A percentile compares a stretch with the other conserved stretches of the same genome.
Conservation (phyloP, 176 grass and related monocot genomes). For the Areca catechu region DNA sequence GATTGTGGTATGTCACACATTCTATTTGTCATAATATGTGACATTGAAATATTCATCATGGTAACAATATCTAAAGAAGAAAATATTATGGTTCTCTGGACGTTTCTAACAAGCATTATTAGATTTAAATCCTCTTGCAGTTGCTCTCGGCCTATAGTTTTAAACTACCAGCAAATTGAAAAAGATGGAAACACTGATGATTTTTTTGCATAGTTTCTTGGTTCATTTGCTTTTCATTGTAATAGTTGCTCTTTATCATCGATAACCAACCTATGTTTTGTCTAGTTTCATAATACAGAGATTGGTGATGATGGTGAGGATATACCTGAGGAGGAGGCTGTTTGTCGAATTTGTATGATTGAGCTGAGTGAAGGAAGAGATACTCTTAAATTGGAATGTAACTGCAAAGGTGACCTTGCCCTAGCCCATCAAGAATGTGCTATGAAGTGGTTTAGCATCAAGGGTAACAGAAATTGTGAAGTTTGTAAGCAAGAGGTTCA, state of each 20-base stretch:
- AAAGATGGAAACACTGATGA: too few relatives aligned
- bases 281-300: slow-evolving; percentile 24
- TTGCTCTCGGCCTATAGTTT: too few relatives aligned
- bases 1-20: slow-evolving; percentile 33
- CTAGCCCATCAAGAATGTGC: slow-evolving; percentile 72
- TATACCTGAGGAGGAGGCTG: slow-evolving; percentile 83
- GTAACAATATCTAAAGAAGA: too few relatives aligned
- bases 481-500: slow-evolving; percentile 70
- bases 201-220: too few relatives aligned
- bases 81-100: too few relatives aligned
- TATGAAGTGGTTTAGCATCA: slow-evolving; percentile 90
- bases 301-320: slow-evolving; percentile 40
- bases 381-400: slow-evolving; percentile 62
- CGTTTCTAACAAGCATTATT: too few relatives aligned
- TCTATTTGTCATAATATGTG: background rate
- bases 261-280: slow-evolving; percentile 3
- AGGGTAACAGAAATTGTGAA: slow-evolving; percentile 70
- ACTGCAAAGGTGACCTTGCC: slow-evolving; percentile 80
- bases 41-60: too few relatives aligned
- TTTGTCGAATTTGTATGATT: slow-evolving; percentile 85
- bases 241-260: too few relatives aligned
- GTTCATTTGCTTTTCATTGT: too few relatives aligned
- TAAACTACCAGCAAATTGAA: too few relatives aligned
- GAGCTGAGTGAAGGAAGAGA: slow-evolving; percentile 69
- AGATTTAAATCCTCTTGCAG: too few relatives aligned